Evolutionary conservation across 768 basidiomycete genomes (phyloP).

Genomic region (Rhodotorula toruloides): DNA sequence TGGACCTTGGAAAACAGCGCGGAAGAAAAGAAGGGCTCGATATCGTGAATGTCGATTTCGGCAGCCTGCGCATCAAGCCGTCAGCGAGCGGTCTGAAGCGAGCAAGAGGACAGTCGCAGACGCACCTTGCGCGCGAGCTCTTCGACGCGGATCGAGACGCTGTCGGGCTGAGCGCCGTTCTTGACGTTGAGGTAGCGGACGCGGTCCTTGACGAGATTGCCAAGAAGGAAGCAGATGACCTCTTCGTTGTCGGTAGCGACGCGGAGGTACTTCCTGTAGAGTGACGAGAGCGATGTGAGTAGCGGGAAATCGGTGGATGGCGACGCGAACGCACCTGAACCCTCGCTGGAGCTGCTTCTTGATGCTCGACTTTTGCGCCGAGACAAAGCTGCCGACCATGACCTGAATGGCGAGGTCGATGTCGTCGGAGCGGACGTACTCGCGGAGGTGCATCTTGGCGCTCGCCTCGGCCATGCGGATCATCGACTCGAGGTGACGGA

Average conservation of each 20-base stretch:
- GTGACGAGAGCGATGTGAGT: background rate
- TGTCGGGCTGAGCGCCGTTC: constrained; percentile 68
- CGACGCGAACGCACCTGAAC: constrained; percentile 52
- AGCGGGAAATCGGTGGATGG: background rate
- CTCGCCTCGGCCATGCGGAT: constrained; percentile 98
- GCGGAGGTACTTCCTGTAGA: constrained; percentile 86
- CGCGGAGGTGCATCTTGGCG: constrained; percentile 95
- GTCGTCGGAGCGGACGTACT: constrained; percentile 92
- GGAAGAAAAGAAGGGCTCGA: constrained; percentile 74
- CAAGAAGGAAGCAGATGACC: constrained; percentile 85
- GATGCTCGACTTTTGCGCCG: constrained; percentile 94
- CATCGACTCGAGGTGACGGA: constrained; percentile 97
- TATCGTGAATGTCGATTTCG: constrained; percentile 93
- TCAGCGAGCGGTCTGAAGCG: too few relatives aligned
- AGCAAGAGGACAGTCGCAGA: constrained; percentile 13
- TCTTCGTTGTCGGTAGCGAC: constrained; percentile 95
- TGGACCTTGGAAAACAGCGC: constrained; percentile 59
- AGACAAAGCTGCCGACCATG: constrained; percentile 89
- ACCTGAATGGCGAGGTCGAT: constrained; percentile 96
- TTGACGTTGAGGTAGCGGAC: constrained; percentile 76
- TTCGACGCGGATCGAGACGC: constrained; percentile 66
- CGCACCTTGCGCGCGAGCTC: constrained; percentile 84
- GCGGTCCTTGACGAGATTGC: constrained; percentile 68
- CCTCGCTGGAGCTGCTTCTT: constrained; percentile 93
- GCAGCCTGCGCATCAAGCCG: constrained; percentile 60